A percentile compares a stretch with the other conserved stretches of the same genome.
Evolutionary conservation across 169 alveolate genomes (phyloP).

Genomic region (Eimeria necatrix): DNA sequence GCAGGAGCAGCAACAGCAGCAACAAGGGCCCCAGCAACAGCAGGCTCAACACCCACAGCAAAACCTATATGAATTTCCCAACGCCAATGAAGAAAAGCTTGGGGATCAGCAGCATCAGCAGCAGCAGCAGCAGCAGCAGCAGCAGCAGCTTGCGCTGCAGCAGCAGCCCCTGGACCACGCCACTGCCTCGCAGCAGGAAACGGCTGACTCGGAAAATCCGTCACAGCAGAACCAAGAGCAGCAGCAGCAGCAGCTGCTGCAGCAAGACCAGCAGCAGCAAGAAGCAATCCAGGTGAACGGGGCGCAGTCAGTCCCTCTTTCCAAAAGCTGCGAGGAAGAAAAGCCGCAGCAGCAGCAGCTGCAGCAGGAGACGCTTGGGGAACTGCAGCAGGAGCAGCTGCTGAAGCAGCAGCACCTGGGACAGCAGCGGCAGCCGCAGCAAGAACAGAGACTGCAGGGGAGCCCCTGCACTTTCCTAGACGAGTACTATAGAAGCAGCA

Average conservation of each 20-base stretch:
- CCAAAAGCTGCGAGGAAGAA: neutral
- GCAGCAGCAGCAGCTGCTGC: conserved; percentile 19
- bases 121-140: conserved; percentile 24
- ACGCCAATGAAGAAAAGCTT: neutral
- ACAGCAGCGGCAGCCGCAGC: no score
- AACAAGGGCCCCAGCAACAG: neutral
- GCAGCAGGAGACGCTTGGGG: no score
- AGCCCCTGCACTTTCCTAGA: no score
- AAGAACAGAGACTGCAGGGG: no score
- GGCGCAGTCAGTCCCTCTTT: neutral
- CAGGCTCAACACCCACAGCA: neutral
- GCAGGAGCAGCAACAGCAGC: conserved; percentile 63
- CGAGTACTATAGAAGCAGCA: no score
- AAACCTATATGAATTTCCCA: neutral
- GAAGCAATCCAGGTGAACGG: neutral
- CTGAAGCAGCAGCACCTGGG: neutral
- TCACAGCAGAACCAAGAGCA: no score
- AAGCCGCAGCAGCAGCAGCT: conserved; percentile 12
- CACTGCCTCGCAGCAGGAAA: neutral
- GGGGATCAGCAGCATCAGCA: conserved; percentile 5
- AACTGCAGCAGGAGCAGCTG: neutral
- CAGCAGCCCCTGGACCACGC: conserved; percentile 15
- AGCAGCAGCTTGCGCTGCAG: neutral
- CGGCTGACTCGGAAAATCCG: no score
- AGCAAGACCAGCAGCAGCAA: neutral